Evolutionary conservation across 306 rosid genomes (phyloP), one percentile per base, ranked within the genome.

Genomic region (Aeschynomene evenia): DNA sequence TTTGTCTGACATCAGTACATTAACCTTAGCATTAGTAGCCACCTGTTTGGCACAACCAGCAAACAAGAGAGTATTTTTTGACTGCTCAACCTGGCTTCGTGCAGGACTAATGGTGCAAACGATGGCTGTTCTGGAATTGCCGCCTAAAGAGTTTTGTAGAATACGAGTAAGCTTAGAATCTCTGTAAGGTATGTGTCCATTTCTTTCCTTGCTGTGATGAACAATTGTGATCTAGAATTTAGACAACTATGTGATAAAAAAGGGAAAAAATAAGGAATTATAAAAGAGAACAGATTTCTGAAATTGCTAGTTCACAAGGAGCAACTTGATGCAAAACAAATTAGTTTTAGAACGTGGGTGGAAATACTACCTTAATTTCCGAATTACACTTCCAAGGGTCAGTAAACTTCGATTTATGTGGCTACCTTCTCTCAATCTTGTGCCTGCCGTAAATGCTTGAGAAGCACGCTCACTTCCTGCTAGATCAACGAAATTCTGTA

Each of bases 391-490:
- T 81, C 98, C 98, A 22, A 93, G 84, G 60, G 89, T 75, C 73
- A 93, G 80, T 82, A 93, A 86, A 80, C 98, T 93, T 74, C 91
- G 93, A 77, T 90, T 93, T 64, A 93, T 93, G 85, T 93, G 96
- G 80, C 90, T 80, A 19, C 98, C 97, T 86, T 93, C 98, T 80
- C 95, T 93, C 75, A 93, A 66, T 81, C 94, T 88, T 72, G 90
- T 28, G 40, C 97, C 96, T 22, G 82, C 91, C 40, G 98, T 86
- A 68, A 81, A 42, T 36, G 94, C 54, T 73, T 90, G 98, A 85
- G 96, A 78, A 85, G 92, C 84, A 34, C 97, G 97, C 73, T 93
- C 98, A 39, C 96, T 93, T 18, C 98, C 98, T 2, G 98, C 97
- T 59, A 89, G 86, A 82, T 89, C 98, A 57, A 90, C 98, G 77